phyloP scores from a whole-genome alignment of 176 grass and related monocot genomes.

The Cocos nucifera region DNA sequence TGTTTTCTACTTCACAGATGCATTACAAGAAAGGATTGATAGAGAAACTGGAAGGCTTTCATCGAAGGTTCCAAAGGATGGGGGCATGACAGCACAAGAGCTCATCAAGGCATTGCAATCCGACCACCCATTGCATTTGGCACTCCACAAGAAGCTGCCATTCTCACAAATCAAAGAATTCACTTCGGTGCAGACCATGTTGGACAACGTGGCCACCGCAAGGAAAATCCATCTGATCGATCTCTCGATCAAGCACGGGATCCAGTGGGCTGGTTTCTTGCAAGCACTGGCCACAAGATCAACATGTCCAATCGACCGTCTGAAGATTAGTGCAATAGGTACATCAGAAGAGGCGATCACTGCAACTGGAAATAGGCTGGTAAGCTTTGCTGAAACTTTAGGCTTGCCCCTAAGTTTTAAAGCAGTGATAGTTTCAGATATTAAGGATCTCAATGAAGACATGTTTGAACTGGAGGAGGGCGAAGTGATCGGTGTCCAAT shows the following conservation, averaged over 20 bases:
- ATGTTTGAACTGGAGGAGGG: background rate
- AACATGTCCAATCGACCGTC: background rate
- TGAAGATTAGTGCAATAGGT: conserved; percentile 4
- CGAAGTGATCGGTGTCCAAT: background rate
- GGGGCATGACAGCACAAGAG: background rate
- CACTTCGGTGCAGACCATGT: background rate
- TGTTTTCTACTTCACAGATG: background rate
- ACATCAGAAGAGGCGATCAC: background rate
- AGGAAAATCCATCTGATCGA: conserved; percentile 8
- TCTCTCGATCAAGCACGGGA: background rate
- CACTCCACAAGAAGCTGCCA: background rate
- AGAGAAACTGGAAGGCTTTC: background rate
- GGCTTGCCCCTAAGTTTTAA: background rate
- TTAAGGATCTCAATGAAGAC: conserved; percentile 1
- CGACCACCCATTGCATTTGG: background rate
- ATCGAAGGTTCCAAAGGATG: background rate
- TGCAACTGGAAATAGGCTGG: background rate
- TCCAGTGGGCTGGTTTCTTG: background rate
- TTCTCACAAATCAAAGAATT: background rate
- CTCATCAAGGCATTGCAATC: background rate
- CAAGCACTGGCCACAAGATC: background rate
- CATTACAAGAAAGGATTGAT: background rate
- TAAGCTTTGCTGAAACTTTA: conserved; percentile 2
- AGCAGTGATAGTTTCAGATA: background rate
- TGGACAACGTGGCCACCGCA: conserved; percentile 2